Conservation (phyloP, 805 yeast species). For the Alloascoidea africana region DNA sequence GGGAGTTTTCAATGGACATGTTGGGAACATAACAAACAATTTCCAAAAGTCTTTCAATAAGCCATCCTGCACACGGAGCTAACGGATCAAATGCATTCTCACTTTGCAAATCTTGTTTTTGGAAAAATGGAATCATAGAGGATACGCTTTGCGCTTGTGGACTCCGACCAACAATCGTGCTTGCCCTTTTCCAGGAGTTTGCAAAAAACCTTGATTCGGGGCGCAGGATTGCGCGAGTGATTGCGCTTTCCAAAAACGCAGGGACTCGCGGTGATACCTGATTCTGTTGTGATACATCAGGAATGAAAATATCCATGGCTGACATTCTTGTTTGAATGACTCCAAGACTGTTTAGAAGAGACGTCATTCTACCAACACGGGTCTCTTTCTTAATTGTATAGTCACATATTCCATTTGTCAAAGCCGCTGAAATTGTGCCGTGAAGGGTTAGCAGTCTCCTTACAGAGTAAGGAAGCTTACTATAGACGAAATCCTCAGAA, state of each 20-base stretch:
- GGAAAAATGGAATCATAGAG: conserved; percentile 14
- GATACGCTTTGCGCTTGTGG: neutral
- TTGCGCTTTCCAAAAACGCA: conserved; percentile 71
- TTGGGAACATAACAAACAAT: conserved; percentile 67
- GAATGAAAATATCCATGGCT: conserved; percentile 29
- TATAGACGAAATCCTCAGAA: conserved; percentile 25
- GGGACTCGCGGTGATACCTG: conserved; percentile 45
- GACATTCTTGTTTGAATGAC: conserved; percentile 56
- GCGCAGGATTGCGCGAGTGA: conserved; percentile 55
- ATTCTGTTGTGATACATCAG: conserved; percentile 12
- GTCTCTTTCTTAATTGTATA: conserved; percentile 37
- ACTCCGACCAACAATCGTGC: conserved; percentile 11
- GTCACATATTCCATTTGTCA: conserved; percentile 52
- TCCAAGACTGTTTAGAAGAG: conserved; percentile 50
- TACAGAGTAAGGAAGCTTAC: conserved; percentile 54
- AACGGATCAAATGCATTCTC: conserved; percentile 23
- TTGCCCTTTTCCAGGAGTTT: conserved; percentile 53
- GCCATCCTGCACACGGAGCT: conserved; percentile 89
- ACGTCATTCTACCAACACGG: conserved; percentile 54
- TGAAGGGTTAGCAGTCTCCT: conserved; percentile 53
- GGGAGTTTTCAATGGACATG: conserved; percentile 48
- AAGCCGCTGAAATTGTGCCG: conserved; percentile 44
- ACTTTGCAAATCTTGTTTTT: conserved; percentile 7
- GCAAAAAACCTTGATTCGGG: conserved; percentile 69
- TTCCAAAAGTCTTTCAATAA: conserved; percentile 64